Base-by-base conservation (phyloP, 2,329 filamentous ascomycete species). In the Myriosclerotinia curreyana region DNA sequence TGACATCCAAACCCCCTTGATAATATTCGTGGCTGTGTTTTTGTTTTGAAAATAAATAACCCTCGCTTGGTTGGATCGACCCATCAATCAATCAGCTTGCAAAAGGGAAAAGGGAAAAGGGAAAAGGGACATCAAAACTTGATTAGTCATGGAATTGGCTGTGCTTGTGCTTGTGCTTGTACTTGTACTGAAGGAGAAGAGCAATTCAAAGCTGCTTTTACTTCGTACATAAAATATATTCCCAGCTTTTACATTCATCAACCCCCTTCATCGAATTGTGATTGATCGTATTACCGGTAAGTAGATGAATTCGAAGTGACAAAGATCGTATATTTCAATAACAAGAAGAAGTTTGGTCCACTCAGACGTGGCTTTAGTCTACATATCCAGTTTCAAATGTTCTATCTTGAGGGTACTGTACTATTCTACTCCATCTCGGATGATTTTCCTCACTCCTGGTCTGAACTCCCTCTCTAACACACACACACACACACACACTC, bases 21-120 rank as follows among this genome's bases (percentile, higher is more conserved):
- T 34, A 38, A 34, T 17, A 44, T 28, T 48, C 50, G 60, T 62
- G 60, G 60, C 60, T 62, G 60, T 62, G 60, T 38, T 62, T 53
- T 38, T 62, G 54, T 62, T 48, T 28, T n/a, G n/a, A n/a, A 48
- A 46, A 48, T 58, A 17, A 48, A 36, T 58, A 42, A 58, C 55
- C 44, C 54, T 58, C 28, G 40, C 31, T 31, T 58, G 40, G 54
- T 46, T 46, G 54, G 25, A 46, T 46, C 7, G 48, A 42, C n/a
- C n/a, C n/a, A n/a, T n/a, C n/a, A n/a, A n/a, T n/a, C n/a, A n/a
- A n/a, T n/a, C n/a, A n/a, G n/a, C n/a, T n/a, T n/a, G n/a, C n/a
- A n/a, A n/a, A n/a, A n/a, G n/a, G n/a, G n/a, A n/a, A n/a, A n/a
- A n/a, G n/a, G n/a, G n/a, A n/a, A n/a, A n/a, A n/a, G n/a, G n/a